Percentiles rank a stretch among this genome's conserved stretches.
phyloP scores from a whole-genome alignment of 805 yeast genomes.

The Zygosaccharomyces pseudorouxii region DNA sequence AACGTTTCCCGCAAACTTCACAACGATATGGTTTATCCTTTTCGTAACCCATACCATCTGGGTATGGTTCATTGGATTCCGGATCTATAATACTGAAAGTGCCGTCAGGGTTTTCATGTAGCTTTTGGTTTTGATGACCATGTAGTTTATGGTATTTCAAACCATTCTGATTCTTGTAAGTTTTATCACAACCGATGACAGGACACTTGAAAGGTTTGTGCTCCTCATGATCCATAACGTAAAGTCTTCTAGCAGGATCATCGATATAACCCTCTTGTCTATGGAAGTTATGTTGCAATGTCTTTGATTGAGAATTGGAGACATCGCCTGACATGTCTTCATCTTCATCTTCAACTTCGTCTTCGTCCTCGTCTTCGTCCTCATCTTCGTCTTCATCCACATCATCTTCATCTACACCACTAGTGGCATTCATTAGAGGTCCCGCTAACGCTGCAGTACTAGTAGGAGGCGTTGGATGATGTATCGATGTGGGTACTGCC shows the following conservation, averaged over 20 bases:
- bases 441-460: conserved; percentile 15
- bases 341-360: conserved; percentile 27
- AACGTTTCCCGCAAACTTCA: conserved; percentile 96
- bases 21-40: conserved; percentile 98
- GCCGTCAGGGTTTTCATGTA: conserved; percentile 89
- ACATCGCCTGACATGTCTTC: conserved; percentile 17
- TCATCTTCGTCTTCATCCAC: conserved; percentile 28
- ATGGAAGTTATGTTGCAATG: conserved; percentile 11
- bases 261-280: conserved; percentile 71
- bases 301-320: conserved; percentile 13
- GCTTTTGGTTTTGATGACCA: conserved; percentile 94
- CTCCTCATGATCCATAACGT: conserved; percentile 87
- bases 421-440: conserved; percentile 10
- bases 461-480: conserved; percentile 18
- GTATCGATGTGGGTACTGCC: conserved; percentile 9
- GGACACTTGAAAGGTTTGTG: conserved; percentile 96
- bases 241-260: conserved; percentile 92
- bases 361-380: conserved; percentile 24
- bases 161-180: conserved; percentile 96
- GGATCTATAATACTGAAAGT: conserved; percentile 91
- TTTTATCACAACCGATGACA: conserved; percentile 96
- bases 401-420: conserved; percentile 15
- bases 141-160: conserved; percentile 91
- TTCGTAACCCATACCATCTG: conserved; percentile 91
- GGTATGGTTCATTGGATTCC: conserved; percentile 78